Evolutionary conservation across 1,139 yeast species (phyloP), one percentile per base, ranked within the genome.

Genomic region (Wickerhamiella infanticola): DNA sequence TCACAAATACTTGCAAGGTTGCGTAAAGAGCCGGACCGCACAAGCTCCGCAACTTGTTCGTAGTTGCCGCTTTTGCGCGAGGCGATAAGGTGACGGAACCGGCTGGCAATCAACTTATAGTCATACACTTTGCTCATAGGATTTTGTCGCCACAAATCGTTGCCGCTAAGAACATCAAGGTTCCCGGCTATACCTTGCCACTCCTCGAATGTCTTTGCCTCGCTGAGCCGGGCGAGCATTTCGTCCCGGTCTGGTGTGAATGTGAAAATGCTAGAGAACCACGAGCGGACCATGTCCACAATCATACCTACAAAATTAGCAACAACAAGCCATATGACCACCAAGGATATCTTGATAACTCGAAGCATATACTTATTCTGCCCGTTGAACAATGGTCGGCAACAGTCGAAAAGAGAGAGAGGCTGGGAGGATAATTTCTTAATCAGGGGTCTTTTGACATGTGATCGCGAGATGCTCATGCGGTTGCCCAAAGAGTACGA

Each of bases 1-100:
- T 81, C 85, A 3, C 94, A 75, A 4, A 90, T 83, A 1, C 95
- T 94, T 6, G 95, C 98, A 64, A 90, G 81, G 59, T 90, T 90
- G 33, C 98, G 67, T 42, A 90, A 65, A 56, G 85, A 73, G 0
- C 95, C 95, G 0, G 95, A 81, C 41, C 95, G 67, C 42, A 90
- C 71, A 40, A 82, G 67, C 26, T 84, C 79, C 66, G 82, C 73
- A 29, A 90, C 68, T 40, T 54, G 52, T 26, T 70, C 72, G 2
- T 75, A 64, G 56, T 84, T 80, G n/a, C 72, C 74, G 7, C 68
- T 66, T 13, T 69, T 63, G 45, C 94, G 64, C 0, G 95, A 90
- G 33, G 72, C 72, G 37, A 73, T 68, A 42, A 90, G 63, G 37
- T 73, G 69, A 50, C 77, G 74, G 47, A 81, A 68, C 45, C 96